A percentile compares a stretch with the other conserved stretches of the same genome.
Evolutionary conservation across 805 yeast species (phyloP).

Genomic region (Priceomyces castillae): DNA sequence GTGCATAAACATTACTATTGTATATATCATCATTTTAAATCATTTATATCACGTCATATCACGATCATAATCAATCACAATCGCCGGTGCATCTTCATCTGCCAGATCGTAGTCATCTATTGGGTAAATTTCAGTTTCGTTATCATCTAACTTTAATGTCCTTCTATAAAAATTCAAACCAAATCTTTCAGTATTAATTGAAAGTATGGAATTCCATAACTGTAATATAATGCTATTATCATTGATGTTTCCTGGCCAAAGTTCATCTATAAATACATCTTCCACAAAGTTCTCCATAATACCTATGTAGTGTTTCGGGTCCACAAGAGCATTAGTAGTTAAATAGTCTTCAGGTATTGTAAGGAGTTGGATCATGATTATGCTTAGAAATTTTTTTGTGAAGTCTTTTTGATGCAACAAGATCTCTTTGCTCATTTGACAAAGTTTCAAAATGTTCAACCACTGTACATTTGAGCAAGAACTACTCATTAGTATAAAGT

Average conservation of each 20-base stretch:
- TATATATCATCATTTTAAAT: background rate
- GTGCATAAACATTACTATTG: background rate
- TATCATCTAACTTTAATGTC: conserved; percentile 12
- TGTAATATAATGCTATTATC: conserved; percentile 14
- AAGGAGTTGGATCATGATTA: conserved; percentile 36
- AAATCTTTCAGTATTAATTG: conserved; percentile 10
- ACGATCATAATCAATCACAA: conserved; percentile 12
- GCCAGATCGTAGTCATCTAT: conserved; percentile 18
- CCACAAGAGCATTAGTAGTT: conserved; percentile 16
- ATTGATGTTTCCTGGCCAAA: conserved; percentile 13
- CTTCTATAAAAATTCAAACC: conserved; percentile 5
- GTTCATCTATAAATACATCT: conserved; percentile 11
- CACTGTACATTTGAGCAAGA: conserved; percentile 64
- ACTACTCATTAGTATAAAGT: conserved; percentile 55
- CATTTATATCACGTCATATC: background rate
- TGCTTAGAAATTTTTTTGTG: conserved; percentile 26
- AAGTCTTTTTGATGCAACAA: conserved; percentile 22
- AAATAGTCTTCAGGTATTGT: conserved; percentile 43
- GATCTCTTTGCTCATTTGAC: conserved; percentile 29
- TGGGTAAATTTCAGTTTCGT: conserved; percentile 24
- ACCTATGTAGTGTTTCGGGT: conserved; percentile 13
- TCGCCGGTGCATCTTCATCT: conserved; percentile 29
- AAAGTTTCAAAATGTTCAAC: conserved; percentile 48
- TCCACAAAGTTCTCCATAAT: conserved; percentile 19
- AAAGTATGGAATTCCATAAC: conserved; percentile 16